These are phyloP conservation scores for Boletus tomentosulus DNA, from an alignment of 768 basidiomycete species.

Conservation along the genomic window DNA sequence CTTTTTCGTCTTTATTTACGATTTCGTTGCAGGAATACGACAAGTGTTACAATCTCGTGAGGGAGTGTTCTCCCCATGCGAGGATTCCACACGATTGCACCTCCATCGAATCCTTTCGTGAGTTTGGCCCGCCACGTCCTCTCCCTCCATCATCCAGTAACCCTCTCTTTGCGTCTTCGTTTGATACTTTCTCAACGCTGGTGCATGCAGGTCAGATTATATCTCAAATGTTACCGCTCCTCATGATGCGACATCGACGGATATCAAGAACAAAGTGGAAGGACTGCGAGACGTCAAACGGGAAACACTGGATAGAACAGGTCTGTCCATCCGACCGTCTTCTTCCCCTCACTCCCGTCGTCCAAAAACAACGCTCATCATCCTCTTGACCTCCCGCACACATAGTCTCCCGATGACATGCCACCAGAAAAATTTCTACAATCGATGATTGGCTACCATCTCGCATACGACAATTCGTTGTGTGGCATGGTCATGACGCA, in stretches of 20 bases:
- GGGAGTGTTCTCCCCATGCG: constrained; percentile 56
- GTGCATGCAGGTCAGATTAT: constrained; percentile 56
- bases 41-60: constrained; percentile 55
- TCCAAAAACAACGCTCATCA: constrained; percentile 1
- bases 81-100: constrained; percentile 50
- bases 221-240: constrained; percentile 68
- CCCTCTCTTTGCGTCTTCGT: background rate
- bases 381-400: background rate
- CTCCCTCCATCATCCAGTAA: background rate
- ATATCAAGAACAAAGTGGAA: constrained; percentile 74
- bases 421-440: constrained; percentile 60
- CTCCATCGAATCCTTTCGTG: constrained; percentile 65
- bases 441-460: constrained; percentile 79
- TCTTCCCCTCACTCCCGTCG: background rate
- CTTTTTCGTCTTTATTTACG: background rate
- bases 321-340: constrained; percentile 32
- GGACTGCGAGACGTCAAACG: constrained; percentile 53
- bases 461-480: constrained; percentile 61
- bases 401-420: constrained; percentile 54
- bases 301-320: constrained; percentile 84
- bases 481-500: constrained; percentile 87
- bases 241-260: constrained; percentile 83
- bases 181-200: background rate
- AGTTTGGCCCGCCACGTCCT: constrained; percentile 35
- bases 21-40: constrained; percentile 60